These are phyloP conservation scores for Leptodermis oblonga DNA, from an alignment of 257 asterid species.

Conservation along the genomic window DNA sequence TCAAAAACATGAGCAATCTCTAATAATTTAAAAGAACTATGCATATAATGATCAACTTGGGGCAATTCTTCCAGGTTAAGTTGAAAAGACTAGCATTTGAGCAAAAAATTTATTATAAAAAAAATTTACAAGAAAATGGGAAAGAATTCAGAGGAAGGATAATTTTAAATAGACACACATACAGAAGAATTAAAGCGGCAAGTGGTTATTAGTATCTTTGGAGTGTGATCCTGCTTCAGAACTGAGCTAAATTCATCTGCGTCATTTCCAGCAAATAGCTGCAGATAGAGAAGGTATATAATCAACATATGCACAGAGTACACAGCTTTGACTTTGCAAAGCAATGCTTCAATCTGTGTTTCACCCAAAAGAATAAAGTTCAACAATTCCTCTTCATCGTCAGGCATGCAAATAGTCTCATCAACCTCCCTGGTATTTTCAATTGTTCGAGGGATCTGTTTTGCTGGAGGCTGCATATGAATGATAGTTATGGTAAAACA, in stretches of 20 bases:
- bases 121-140: no score
- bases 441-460: slow-evolving; percentile 66
- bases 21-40: no score
- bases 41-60: no score
- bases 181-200: slow-evolving; percentile 87
- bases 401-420: slow-evolving; percentile 85
- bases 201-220: slow-evolving; percentile 84
- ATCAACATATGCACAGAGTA: not conserved
- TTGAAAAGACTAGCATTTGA: no score
- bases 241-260: slow-evolving; percentile 81
- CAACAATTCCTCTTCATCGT: slow-evolving; percentile 85
- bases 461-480: slow-evolving; percentile 49
- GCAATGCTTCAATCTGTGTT: no score
- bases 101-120: no score
- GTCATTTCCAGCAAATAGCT: slow-evolving; percentile 74
- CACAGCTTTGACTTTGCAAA: not conserved
- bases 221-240: slow-evolving; percentile 49
- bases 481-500: not conserved
- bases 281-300: slow-evolving; percentile 9
- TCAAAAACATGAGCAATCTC: no score
- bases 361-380: no score
- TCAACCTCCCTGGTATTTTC: slow-evolving; percentile 90
- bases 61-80: no score
- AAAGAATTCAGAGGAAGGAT: no score
- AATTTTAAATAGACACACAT: slow-evolving; percentile 19